Base-by-base conservation (phyloP, 2,329 filamentous ascomycete species). In the Penicillium psychrosexuale region DNA sequence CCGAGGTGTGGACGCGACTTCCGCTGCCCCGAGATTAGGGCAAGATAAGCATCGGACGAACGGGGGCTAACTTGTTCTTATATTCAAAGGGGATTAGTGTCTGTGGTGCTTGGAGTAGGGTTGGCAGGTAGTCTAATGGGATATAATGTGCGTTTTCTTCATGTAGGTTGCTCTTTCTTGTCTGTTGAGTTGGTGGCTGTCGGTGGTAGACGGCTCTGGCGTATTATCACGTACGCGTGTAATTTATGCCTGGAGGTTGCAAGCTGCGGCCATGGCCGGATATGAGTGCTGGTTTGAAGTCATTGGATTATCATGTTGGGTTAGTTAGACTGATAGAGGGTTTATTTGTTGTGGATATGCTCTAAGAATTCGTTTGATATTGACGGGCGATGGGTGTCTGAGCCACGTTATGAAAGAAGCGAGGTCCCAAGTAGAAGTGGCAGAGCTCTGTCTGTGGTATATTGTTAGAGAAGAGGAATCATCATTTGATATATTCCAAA, bases 11-110 rank as follows among this genome's bases (percentile, higher is more conserved):
- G 52, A n/a, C 37, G 27, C 5, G 47, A 43, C 56, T 61, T 63
- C 61, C 61, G 61, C 38, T 61, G 51, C 54, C 19, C 59, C 59
- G 59, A 61, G 51, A 45, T 48, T 52, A 42, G 36, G 54, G 48
- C 51, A 28, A 49, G 49, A 50, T 50, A 51, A 55, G 52, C 39
- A 30, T 43, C 59, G 59, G 59, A 48, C 59, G 59, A 61, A 38
- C 59, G 59, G 58, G 57, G 40, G 4, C 36, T 31, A 47, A 36
- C 12, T 39, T 42, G 37, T 17, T 7, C 30, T 8, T 34, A 27
- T 53, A 53, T 42, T 36, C 15, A 48, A n/a, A 36, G n/a, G 8
- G 44, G 38, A 31, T 33, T 49, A 34, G 34, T 42, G 36, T 3
- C 24, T 51, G 11, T 8, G 9, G 17, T 31, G 27, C 22, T 31